Conservation (phyloP, 2,329 filamentous ascomycete species). For the Trichoderma gracile region DNA sequence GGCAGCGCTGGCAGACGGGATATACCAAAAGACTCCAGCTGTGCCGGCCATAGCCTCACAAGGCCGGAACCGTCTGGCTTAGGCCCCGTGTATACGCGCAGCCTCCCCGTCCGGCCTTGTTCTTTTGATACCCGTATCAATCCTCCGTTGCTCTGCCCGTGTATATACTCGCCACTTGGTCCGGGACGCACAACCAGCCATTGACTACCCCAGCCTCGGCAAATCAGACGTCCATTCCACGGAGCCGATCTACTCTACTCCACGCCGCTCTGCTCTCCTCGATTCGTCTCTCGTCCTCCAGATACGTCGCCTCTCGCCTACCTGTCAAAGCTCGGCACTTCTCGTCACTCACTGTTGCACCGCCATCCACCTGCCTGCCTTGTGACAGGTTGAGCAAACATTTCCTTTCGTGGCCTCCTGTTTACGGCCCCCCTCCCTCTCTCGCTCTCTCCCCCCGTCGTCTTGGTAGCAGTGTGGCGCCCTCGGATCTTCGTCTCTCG, state of each 20-base stretch:
- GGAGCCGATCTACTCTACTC: not conserved
- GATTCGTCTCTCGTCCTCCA: not conserved
- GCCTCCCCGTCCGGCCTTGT: too few relatives aligned
- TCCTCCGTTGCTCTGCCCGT: not conserved
- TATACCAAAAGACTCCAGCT: not conserved
- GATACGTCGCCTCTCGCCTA: conserved; percentile 20
- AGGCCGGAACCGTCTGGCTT: not conserved
- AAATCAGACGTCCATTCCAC: conserved; percentile 5
- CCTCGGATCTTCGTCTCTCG: conserved; percentile 5
- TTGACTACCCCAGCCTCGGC: conserved; percentile 5
- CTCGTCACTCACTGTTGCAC: conserved; percentile 26
- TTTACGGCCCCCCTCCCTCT: conserved; percentile 9
- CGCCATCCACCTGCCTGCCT: conserved; percentile 26
- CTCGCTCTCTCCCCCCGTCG: conserved; percentile 5
- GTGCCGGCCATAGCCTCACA: not conserved
- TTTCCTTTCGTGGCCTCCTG: conserved; percentile 23
- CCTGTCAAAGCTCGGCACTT: conserved; percentile 7
- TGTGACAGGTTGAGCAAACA: conserved; percentile 28
- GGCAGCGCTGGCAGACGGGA: not conserved
- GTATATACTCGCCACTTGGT: not conserved
- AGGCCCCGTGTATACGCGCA: not conserved
- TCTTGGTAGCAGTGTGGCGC: not conserved
- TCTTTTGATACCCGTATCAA: not conserved
- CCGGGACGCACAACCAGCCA: not conserved
- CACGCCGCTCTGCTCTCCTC: not conserved